Conservation (phyloP, 352 stramenopile species). For the Globisporangium alternatum region DNA sequence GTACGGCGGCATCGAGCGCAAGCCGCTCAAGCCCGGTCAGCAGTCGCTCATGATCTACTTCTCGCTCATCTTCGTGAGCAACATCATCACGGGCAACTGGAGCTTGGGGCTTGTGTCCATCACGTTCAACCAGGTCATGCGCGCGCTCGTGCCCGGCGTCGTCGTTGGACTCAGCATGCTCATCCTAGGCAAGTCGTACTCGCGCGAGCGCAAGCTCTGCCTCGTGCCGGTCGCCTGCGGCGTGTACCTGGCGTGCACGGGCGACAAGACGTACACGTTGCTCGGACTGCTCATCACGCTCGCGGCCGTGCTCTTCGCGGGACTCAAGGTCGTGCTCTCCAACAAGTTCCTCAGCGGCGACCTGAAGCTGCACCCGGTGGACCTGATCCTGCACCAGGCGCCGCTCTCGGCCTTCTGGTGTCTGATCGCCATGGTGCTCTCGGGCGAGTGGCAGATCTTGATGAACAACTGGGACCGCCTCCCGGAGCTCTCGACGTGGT, state of each 20-base stretch:
- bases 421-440: slow-evolving; percentile 76
- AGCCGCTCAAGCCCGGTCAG: slow-evolving; percentile 56
- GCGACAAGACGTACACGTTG: slow-evolving; percentile 88
- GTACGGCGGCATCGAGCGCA: slow-evolving; percentile 65
- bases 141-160: slow-evolving; percentile 76
- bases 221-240: slow-evolving; percentile 79
- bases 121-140: slow-evolving; percentile 95
- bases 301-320: slow-evolving; percentile 87
- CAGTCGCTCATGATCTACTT: slow-evolving; percentile 85
- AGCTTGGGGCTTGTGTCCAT: slow-evolving; percentile 91
- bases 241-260: slow-evolving; percentile 80
- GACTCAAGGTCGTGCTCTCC: slow-evolving; percentile 90
- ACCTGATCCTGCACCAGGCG: slow-evolving; percentile 92
- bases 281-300: slow-evolving; percentile 89
- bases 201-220: slow-evolving; percentile 65
- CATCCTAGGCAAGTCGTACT: slow-evolving; percentile 77
- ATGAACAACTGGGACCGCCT: slow-evolving; percentile 63
- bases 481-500: slow-evolving; percentile 59
- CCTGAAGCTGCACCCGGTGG: slow-evolving; percentile 91
- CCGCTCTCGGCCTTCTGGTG: slow-evolving; percentile 91
- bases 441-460: slow-evolving; percentile 65
- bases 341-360: slow-evolving; percentile 93
- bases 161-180: slow-evolving; percentile 81
- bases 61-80: slow-evolving; percentile 93
- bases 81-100: slow-evolving; percentile 95